Conservation (phyloP, 208 protist genomes). For the Crithidia fasciculata region DNA sequence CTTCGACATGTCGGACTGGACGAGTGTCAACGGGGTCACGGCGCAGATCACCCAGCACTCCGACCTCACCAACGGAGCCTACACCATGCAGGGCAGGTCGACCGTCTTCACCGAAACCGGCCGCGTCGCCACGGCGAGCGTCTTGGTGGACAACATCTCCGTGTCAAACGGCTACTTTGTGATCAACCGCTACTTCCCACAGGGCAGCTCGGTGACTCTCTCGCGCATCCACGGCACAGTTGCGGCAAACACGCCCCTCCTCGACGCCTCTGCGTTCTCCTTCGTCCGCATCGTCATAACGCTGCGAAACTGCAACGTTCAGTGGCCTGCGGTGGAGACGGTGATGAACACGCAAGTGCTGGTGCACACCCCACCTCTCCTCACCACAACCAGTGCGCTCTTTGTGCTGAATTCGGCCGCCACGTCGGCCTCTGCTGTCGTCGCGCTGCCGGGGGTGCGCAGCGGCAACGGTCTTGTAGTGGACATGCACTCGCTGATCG, state of each 20-base stretch:
- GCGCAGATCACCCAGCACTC: neutral
- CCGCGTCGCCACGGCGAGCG: neutral
- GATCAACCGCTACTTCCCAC: neutral
- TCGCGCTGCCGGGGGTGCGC: neutral
- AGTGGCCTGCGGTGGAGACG: neutral
- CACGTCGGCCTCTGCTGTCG: neutral
- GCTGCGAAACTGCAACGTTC: neutral
- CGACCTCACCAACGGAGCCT: neutral
- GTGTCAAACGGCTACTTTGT: neutral
- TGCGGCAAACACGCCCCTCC: slow-evolving; percentile 1
- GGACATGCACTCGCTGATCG: neutral
- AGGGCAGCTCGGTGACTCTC: neutral
- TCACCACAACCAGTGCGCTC: neutral
- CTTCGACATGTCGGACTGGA: neutral
- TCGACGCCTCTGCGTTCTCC: neutral
- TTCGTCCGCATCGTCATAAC: neutral
- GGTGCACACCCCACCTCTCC: neutral
- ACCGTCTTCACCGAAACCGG: neutral
- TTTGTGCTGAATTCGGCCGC: neutral
- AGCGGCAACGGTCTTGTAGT: neutral
- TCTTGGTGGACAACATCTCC: slow-evolving; percentile 1
- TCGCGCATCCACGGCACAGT: neutral
- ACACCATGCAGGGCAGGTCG: neutral
- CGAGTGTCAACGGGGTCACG: neutral
- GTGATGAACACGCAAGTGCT: neutral